phyloP scores from a whole-genome alignment of 768 basidiomycete genomes.

The Dendrothele bispora region DNA sequence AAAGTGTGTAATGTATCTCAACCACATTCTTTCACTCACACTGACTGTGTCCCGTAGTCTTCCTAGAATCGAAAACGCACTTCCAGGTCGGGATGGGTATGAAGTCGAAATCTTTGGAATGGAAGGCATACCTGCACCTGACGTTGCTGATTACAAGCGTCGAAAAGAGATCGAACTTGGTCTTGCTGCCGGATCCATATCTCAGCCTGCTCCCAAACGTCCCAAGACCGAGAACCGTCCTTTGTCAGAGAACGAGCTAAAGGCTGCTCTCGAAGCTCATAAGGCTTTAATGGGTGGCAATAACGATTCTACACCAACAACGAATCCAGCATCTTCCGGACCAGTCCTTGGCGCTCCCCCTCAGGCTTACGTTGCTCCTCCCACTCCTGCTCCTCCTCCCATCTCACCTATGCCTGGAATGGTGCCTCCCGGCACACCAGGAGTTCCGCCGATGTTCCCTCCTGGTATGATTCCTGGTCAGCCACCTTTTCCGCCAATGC shows the following conservation, averaged over 20 bases:
- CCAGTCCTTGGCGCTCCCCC: conserved; percentile 76
- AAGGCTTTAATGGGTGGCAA: conserved; percentile 85
- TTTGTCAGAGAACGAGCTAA: conserved; percentile 81
- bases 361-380: conserved; percentile 62
- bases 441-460: conserved; percentile 38
- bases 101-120: conserved; percentile 99
- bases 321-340: conserved; percentile 43
- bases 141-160: conserved; percentile 93
- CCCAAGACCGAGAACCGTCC: conserved; percentile 78
- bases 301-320: conserved; percentile 31
- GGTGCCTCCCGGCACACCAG: conserved; percentile 20
- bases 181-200: conserved; percentile 76
- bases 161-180: conserved; percentile 95
- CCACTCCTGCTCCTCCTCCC: conserved; percentile 35
- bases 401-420: conserved; percentile 19
- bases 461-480: conserved; percentile 40
- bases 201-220: conserved; percentile 78
- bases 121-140: conserved; percentile 95
- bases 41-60: conserved; percentile 39
- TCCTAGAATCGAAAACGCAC: conserved; percentile 92
- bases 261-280: conserved; percentile 84
- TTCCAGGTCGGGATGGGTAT: conserved; percentile 95
- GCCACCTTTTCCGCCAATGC: conserved; percentile 41
- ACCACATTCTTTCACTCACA: neutral
- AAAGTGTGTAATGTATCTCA: conserved; percentile 47